Base-by-base conservation (phyloP, 441 rosid species). In the Dalechampia spathulata region DNA sequence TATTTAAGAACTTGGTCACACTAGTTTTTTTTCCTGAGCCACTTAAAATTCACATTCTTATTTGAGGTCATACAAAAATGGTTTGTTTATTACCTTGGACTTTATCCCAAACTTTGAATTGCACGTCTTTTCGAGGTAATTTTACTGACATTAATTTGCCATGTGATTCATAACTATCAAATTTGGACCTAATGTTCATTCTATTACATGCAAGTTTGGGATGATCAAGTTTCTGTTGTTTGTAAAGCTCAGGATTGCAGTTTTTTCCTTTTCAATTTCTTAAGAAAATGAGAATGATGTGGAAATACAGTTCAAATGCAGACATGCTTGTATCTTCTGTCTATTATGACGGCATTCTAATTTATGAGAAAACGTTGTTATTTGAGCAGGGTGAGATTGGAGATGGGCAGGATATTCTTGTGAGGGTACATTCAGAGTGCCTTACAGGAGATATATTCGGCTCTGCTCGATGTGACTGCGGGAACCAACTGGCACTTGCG, bases 371-470 rank as follows among this genome's bases (percentile, higher is more conserved):
- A 34, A 61, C 39, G 30, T 21, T 16, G 10, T 28, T 39, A 15
- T 25, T 34, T 36, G 61, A 67, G 68, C 77, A 83, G 87, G 87
- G 98, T 49, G 90, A 90, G 25, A 77, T 87, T 56, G 95, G 96
- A 47, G 92, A 82, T 25, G 96, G 96, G 48, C 76, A 79, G 70
- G 94, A 78, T 69, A 78, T 87, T 72, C 88, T 87, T 0, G 96
- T 90, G 68, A 79, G 96, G 69, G 98, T 90, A 49, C 96, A 85
- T 65, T 87, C 94, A 0, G 94, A 87, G 52, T 90, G 98, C 74
- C 88, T 85, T 60, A 87, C 98, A 0, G 96, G 98, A 34, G 96
- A 90, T 69, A 87, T 87, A 63, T 87, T 90, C 67, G 92, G 96
- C 36, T 90, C 92, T 12, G 87, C 88, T 13, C 78, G 98, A 71